Base-by-base conservation (phyloP, 2,329 filamentous ascomycete genomes). In the Apiospora aurea region DNA sequence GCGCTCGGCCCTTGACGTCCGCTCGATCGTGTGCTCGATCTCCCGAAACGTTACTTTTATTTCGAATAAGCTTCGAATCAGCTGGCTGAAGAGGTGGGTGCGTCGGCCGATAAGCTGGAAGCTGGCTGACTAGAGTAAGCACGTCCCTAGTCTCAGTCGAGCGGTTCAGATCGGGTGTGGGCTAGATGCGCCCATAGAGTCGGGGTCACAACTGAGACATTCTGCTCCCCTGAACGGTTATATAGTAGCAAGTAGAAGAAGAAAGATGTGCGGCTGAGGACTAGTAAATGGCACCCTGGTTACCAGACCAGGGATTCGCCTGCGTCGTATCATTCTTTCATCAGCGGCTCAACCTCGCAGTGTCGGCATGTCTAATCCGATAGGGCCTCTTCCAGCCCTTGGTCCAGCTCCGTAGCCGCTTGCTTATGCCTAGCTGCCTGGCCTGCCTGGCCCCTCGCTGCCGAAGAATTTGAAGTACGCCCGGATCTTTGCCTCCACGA, bases 71-170 rank as follows among this genome's bases (percentile, higher is more conserved):
- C n/a, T n/a, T n/a, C n/a, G n/a, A n/a, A n/a, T n/a, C n/a, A n/a
- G n/a, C n/a, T n/a, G n/a, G n/a, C n/a, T n/a, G n/a, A n/a, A n/a
- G n/a, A n/a, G n/a, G n/a, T n/a, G n/a, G n/a, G n/a, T n/a, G n/a
- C n/a, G n/a, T n/a, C n/a, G n/a, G n/a, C n/a, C n/a, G n/a, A n/a
- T n/a, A n/a, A n/a, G n/a, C n/a, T n/a, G n/a, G n/a, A n/a, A n/a
- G n/a, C n/a, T n/a, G n/a, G n/a, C n/a, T n/a, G n/a, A n/a, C n/a
- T n/a, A n/a, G n/a, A n/a, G n/a, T n/a, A n/a, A n/a, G n/a, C n/a
- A n/a, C n/a, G n/a, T n/a, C 11, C 53, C 21, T 29, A 38, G 18
- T 64, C 57, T 64, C 57, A 64, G 57, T 18, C n/a, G 57, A 64
- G 21, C 57, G 18, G 29, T n/a, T 41, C 21, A 13, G 34, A 64